Evolutionary conservation across 1,284 basidiomycete genomes (phyloP).

Genomic region (Clitocybe nebularis): DNA sequence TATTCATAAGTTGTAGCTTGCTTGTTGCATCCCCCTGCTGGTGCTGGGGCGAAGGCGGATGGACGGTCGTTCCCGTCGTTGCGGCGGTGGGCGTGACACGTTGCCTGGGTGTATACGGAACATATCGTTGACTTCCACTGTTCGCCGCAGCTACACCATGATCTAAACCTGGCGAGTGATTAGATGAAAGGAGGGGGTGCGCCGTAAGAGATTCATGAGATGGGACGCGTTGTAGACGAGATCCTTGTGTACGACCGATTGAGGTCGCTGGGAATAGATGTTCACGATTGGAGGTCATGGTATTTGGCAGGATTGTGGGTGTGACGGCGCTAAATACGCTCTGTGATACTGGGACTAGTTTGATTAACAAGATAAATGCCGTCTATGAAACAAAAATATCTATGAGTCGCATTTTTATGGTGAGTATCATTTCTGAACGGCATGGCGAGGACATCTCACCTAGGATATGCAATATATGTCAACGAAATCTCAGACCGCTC

Average conservation of each 20-base stretch:
- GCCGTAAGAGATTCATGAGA: conserved; percentile 56
- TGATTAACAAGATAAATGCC: no score
- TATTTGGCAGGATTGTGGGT: no score
- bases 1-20: conserved; percentile 72
- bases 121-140: conserved; percentile 27
- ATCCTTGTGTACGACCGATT: conserved; percentile 45
- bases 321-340: no score
- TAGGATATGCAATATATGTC: no score
- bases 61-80: conserved; percentile 43
- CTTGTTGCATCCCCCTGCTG: conserved; percentile 56
- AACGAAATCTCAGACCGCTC: no score
- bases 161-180: conserved; percentile 21
- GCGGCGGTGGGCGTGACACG: conserved; percentile 48
- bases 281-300: conserved; percentile 17
- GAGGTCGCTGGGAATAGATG: conserved; percentile 45
- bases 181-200: conserved; percentile 60
- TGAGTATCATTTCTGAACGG: no score
- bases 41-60: conserved; percentile 37
- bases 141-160: conserved; percentile 5
- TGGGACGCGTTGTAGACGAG: conserved; percentile 38
- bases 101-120: conserved; percentile 41
- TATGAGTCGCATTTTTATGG: no score
- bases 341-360: no score
- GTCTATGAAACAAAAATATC: no score
- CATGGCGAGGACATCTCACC: no score